phyloP scores from a whole-genome alignment of 305 asterid genomes.

The Rubia tinctorum region DNA sequence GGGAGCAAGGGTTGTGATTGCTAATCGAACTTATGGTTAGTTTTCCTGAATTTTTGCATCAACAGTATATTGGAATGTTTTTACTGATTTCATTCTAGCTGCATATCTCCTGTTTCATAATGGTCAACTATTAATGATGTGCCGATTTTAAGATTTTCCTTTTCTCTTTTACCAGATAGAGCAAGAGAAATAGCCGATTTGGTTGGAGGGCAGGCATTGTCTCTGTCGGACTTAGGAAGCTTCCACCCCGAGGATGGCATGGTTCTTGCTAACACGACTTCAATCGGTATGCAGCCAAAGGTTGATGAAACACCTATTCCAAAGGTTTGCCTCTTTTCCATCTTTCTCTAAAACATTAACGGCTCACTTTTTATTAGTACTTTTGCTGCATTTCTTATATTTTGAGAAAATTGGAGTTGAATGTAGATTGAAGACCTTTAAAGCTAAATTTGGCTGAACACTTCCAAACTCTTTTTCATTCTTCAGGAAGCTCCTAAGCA shows the following conservation, averaged over 20 bases:
- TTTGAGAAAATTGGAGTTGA: too few relatives aligned
- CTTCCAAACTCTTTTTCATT: too few relatives aligned
- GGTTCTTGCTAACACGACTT: slow-evolving; percentile 95
- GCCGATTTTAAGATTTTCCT: background rate
- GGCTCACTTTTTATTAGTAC: background rate
- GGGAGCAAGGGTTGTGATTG: slow-evolving; percentile 90
- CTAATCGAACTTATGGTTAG: slow-evolving; percentile 93
- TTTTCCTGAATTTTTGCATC: background rate
- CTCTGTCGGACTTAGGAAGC: slow-evolving; percentile 60
- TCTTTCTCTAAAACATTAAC: background rate
- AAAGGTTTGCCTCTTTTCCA: slow-evolving; percentile 48
- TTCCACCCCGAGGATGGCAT: slow-evolving; percentile 85
- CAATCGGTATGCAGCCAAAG: slow-evolving; percentile 96
- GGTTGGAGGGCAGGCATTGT: slow-evolving; percentile 75
- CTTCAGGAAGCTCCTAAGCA: too few relatives aligned
- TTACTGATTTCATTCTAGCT: background rate
- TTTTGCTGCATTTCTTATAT: too few relatives aligned
- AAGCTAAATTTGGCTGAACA: too few relatives aligned
- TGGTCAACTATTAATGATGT: background rate
- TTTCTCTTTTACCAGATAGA: slow-evolving; percentile 44
- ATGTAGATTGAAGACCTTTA: too few relatives aligned
- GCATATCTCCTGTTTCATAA: background rate
- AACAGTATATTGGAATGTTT: background rate
- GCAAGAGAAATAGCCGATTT: slow-evolving; percentile 81
- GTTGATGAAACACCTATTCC: slow-evolving; percentile 84